Percentiles rank a stretch among this genome's conserved stretches.
Conservation (phyloP, 345 rosid genomes). For the Brassica juncea region DNA sequence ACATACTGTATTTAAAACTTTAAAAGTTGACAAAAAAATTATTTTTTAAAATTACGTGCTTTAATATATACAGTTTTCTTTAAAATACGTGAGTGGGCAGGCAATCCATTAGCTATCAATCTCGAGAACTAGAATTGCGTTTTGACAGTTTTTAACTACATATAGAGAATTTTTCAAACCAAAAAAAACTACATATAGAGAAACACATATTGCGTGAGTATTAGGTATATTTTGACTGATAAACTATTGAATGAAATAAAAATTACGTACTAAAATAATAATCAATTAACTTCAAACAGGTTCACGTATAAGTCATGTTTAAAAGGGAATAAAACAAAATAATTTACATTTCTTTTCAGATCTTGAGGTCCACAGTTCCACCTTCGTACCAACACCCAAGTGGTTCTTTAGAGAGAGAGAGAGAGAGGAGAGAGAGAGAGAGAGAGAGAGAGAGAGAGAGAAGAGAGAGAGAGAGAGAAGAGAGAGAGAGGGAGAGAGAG, state of each 20-base stretch:
- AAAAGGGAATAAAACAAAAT: conserved; percentile 30
- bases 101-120: conserved; percentile 19
- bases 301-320: conserved; percentile 38
- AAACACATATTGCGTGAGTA: conserved; percentile 31
- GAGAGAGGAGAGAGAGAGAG: conserved; percentile 22
- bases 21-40: background rate
- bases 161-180: background rate
- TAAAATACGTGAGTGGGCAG: background rate
- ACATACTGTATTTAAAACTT: background rate
- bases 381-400: conserved; percentile 35
- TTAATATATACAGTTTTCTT: no score
- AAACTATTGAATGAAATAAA: background rate
- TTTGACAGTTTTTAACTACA: conserved; percentile 2
- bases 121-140: conserved; percentile 20
- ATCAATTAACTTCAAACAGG: background rate
- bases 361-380: conserved; percentile 6
- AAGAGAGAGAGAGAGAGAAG: no score
- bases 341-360: conserved; percentile 1
- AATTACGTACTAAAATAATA: conserved; percentile 6
- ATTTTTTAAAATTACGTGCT: background rate
- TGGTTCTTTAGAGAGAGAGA: conserved; percentile 28
- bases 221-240: conserved; percentile 16
- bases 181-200: background rate
- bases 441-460: background rate
- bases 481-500: no score